Evolutionary conservation across 1,139 yeast species (phyloP).

Genomic region (Nadsonia commutata): DNA sequence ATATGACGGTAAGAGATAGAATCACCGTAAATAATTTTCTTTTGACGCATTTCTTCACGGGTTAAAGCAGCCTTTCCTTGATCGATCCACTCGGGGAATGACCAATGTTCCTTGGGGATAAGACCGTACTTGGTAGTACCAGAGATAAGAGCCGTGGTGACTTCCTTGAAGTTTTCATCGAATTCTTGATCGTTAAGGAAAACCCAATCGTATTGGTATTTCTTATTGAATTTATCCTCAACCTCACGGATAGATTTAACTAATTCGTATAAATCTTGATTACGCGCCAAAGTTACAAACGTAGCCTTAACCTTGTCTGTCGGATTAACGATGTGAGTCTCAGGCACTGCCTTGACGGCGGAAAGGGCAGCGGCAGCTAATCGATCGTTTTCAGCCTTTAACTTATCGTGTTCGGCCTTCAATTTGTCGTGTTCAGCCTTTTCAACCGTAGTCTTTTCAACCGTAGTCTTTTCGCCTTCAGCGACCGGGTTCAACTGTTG

Average conservation of each 20-base stretch:
- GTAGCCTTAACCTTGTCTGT: conserved; percentile 31
- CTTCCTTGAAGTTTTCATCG: conserved; percentile 31
- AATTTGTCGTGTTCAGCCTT: not conserved
- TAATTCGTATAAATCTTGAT: conserved; percentile 45
- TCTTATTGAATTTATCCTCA: conserved; percentile 56
- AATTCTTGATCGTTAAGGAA: conserved; percentile 55
- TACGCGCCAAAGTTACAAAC: conserved; percentile 53
- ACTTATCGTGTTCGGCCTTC: not conserved
- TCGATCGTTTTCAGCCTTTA: not conserved
- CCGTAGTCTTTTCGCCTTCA: not conserved
- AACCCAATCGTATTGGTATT: conserved; percentile 64
- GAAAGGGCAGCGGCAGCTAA: not conserved
- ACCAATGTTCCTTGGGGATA: conserved; percentile 57
- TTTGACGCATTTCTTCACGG: conserved; percentile 33
- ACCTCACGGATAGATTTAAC: conserved; percentile 46
- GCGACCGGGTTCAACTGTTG: too few species aligned
- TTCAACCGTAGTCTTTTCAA: not conserved
- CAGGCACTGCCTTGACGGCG: not conserved
- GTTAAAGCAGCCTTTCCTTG: conserved; percentile 37
- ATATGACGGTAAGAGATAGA: conserved; percentile 61
- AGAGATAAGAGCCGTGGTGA: conserved; percentile 33
- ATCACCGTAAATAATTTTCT: conserved; percentile 44
- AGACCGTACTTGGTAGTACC: conserved; percentile 51
- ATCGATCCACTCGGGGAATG: conserved; percentile 56
- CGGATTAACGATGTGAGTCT: not conserved